Base-by-base conservation (phyloP, 176 grass and related monocot genomes). In the Raddia guianensis region DNA sequence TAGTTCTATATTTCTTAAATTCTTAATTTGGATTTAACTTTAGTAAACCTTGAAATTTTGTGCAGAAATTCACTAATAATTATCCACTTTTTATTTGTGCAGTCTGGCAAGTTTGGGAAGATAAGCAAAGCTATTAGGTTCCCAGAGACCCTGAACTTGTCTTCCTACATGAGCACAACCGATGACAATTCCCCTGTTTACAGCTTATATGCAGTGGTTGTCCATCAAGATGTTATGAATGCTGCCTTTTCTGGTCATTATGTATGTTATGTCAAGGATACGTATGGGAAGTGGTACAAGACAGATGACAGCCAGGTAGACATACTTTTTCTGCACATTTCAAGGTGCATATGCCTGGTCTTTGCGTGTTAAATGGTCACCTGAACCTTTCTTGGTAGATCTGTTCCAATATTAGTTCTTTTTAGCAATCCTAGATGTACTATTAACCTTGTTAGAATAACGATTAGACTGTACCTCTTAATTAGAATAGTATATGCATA, bases 211-310 rank as follows among this genome's bases (percentile, higher is more conserved):
- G 97, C 93, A 49, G 93, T 96, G 33, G 91, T 99, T 66, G 97
- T 99, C 18, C 97, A 99, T 83, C 73, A 85, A 50, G 97, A 96
- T 86, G 82, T 96, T 45, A 90, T 87, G 81, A 93, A 96, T 93
- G 86, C 88, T 51, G 74, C 92, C 66, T 99, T 91, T 87, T 99
- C 97, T 79, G 97, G 97, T 35, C 97, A 99, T 51, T 99, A 99
- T 52, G 91, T 96, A 14, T 95, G 92, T 59, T 99, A 96, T 80
- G 93, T 96, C 60, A 99, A 93, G 78, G 93, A 91, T 86, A 91
- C 84, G 45, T 49, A 83, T 12, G 89, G 89, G 44, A 95, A 90
- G 63, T 99, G 97, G 97, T 96, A 91, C 45, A 92, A 99, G 87
- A 86, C 85, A 79, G 83, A 99, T 51, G 97, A 99, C 70, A 93